Evolutionary conservation across 768 basidiomycete species (phyloP), one percentile per base, ranked within the genome.

Genomic region (Rhizopogon salebrosus): DNA sequence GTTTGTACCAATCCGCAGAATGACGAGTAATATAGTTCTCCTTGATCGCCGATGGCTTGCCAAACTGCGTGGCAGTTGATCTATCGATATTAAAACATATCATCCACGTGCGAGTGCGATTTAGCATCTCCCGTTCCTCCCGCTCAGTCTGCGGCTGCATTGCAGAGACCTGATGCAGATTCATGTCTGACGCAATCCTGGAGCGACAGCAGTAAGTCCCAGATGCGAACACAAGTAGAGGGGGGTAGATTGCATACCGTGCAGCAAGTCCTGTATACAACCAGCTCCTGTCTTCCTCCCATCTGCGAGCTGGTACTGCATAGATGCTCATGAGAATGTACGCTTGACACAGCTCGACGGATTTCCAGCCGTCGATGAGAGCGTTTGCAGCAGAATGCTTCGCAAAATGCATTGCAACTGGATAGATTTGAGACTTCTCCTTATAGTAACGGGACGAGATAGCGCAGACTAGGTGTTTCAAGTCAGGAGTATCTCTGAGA

Each of bases 231-330:
- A 4, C 31, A 34, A n/a, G 24, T 18, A 10, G 7, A 0, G n/a
- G 5, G 8, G 18, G 24, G 23, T 18, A 9, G 31, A 54, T 18
- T 20, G 52, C 66, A 36, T 54, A 82, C 83, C 89, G 84, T 31
- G 92, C 86, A 1, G 91, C 92, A 55, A 93, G 80, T 20, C 92
- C 92, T 4, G 90, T 87, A 62, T 92, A 91, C 43, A 94, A 66
- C 89, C 92, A 95, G 52, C 88, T 89, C 26, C 91, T 77, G 63
- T 95, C 92, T 60, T 95, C 91, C 60, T 95, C 92, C 87, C 92
- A 95, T 39, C 82, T 71, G 22, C 84, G 79, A 1, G 89, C 89
- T 3, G 89, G 89, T 1, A 90, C 85, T 41, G 83, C 82, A 61
- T 88, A 91, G 43, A 87, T 78, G 57, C 84, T 86, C 86, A 92